These are phyloP conservation scores for Gamsiella multidivaricata DNA, from an alignment of 192 early-diverging fungal genomes.

Conservation along the genomic window DNA sequence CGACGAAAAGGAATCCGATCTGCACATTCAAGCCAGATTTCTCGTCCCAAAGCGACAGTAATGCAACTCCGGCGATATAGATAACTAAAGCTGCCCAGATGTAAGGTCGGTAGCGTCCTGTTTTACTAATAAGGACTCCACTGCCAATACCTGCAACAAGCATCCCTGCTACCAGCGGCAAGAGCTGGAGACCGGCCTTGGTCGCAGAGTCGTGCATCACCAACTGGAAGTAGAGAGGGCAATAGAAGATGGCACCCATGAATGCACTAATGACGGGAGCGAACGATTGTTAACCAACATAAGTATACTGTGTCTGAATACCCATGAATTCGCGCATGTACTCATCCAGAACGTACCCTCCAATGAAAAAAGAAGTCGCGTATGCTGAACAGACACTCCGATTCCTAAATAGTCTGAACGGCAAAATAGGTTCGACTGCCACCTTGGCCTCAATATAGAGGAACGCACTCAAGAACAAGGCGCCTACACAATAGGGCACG, in stretches of 20 bases:
- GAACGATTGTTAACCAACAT: constrained; percentile 45
- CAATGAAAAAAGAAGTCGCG: constrained; percentile 68
- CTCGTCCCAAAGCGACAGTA: constrained; percentile 66
- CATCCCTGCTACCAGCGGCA: constrained; percentile 77
- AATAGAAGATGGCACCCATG: constrained; percentile 71
- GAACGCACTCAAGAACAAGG: constrained; percentile 60
- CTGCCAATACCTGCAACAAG: constrained; percentile 68
- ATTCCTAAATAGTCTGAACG: constrained; percentile 71
- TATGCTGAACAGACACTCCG: constrained; percentile 70
- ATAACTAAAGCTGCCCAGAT: constrained; percentile 72
- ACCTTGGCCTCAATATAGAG: constrained; percentile 71
- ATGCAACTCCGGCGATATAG: constrained; percentile 65
- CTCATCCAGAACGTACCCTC: constrained; percentile 53
- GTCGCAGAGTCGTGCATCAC: constrained; percentile 70
- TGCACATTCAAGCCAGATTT: constrained; percentile 58
- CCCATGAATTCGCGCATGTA: too few relatives aligned
- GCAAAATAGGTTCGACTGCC: constrained; percentile 77
- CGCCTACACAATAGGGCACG: constrained; percentile 66
- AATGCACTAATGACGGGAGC: constrained; percentile 48
- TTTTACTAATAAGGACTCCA: constrained; percentile 68
- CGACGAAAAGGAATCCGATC: constrained; percentile 73
- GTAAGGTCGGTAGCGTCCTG: constrained; percentile 61
- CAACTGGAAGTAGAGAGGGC: constrained; percentile 81
- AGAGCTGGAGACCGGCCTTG: constrained; percentile 72
- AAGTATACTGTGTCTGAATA: too few relatives aligned